Percentiles rank a stretch among this genome's conserved stretches.
Conservation (phyloP, 2,329 filamentous ascomycete species). For the Sordariomycetes sp. region DNA sequence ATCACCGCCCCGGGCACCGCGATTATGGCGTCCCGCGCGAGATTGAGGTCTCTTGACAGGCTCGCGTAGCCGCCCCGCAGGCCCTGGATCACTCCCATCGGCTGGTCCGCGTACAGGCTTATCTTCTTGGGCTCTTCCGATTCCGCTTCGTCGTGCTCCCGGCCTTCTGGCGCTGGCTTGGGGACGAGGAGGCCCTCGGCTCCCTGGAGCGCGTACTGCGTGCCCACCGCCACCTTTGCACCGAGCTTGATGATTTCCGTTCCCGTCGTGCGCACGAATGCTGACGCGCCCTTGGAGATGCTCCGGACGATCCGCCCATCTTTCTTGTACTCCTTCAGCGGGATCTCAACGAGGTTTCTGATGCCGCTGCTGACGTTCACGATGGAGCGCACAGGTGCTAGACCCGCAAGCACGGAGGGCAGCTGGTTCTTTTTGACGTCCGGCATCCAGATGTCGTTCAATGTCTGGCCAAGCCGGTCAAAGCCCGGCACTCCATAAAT, state of each 20-base stretch:
- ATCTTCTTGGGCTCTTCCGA: slow-evolving; percentile 64
- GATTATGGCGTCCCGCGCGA: slow-evolving; percentile 84
- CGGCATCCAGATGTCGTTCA: slow-evolving; percentile 95
- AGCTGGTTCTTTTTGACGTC: slow-evolving; percentile 87
- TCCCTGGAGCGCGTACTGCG: slow-evolving; percentile 83
- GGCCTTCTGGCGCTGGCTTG: slow-evolving; percentile 22
- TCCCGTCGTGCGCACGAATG: slow-evolving; percentile 88
- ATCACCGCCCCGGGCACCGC: slow-evolving; percentile 87
- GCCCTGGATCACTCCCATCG: slow-evolving; percentile 78
- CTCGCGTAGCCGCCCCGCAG: slow-evolving; percentile 73
- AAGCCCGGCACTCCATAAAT: slow-evolving; percentile 89
- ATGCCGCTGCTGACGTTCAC: slow-evolving; percentile 88
- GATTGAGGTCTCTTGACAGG: slow-evolving; percentile 74
- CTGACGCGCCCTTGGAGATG: slow-evolving; percentile 78
- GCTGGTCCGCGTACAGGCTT: slow-evolving; percentile 89
- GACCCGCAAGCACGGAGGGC: slow-evolving; percentile 74
- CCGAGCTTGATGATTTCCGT: slow-evolving; percentile 91
- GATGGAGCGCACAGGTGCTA: slow-evolving; percentile 80
- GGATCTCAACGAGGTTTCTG: slow-evolving; percentile 76
- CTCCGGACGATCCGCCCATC: slow-evolving; percentile 87
- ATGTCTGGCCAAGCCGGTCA: slow-evolving; percentile 74
- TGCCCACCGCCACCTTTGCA: slow-evolving; percentile 88
- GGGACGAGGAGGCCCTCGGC: slow-evolving; percentile 68
- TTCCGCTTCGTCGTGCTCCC: slow-evolving; percentile 51
- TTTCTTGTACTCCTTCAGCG: slow-evolving; percentile 85